These are phyloP conservation scores for Coniochaeta pulveracea DNA, from an alignment of 2,329 filamentous ascomycete species.

Conservation along the genomic window DNA sequence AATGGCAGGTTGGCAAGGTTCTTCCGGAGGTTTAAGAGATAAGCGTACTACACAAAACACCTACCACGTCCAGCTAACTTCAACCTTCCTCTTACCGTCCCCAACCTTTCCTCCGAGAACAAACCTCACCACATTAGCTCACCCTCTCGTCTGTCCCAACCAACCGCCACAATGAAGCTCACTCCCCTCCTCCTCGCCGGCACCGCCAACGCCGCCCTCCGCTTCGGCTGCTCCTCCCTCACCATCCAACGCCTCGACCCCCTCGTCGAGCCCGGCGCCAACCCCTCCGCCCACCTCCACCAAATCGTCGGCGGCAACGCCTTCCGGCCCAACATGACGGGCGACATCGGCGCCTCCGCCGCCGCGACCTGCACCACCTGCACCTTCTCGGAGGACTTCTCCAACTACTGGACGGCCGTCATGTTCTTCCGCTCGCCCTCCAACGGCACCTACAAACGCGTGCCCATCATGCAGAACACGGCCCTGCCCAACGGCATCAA, in stretches of 20 bases:
- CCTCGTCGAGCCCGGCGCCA: constrained; percentile 13
- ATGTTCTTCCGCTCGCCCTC: constrained; percentile 14
- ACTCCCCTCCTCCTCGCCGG: constrained; percentile 6
- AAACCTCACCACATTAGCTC: no score
- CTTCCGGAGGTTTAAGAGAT: no score
- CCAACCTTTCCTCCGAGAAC: no score
- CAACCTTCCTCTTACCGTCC: no score
- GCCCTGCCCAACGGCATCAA: constrained; percentile 9
- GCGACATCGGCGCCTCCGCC: constrained; percentile 11
- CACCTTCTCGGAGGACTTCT: constrained; percentile 15
- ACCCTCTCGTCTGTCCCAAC: no score
- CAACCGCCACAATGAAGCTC: no score
- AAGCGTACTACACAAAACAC: no score
- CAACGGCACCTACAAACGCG: constrained; percentile 14
- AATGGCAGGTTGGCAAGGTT: no score
- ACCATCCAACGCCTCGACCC: constrained; percentile 7
- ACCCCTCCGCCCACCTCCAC: constrained; percentile 14
- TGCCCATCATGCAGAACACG: constrained; percentile 11
- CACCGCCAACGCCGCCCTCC: constrained; percentile 6
- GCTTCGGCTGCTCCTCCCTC: constrained; percentile 6
- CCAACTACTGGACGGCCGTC: constrained; percentile 18
- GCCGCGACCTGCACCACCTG: constrained; percentile 14
- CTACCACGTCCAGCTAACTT: no score
- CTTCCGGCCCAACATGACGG: constrained; percentile 14
- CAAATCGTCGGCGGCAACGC: constrained; percentile 16